Base-by-base conservation (phyloP, 2,329 filamentous ascomycete genomes). In the Penicillium sp. region DNA sequence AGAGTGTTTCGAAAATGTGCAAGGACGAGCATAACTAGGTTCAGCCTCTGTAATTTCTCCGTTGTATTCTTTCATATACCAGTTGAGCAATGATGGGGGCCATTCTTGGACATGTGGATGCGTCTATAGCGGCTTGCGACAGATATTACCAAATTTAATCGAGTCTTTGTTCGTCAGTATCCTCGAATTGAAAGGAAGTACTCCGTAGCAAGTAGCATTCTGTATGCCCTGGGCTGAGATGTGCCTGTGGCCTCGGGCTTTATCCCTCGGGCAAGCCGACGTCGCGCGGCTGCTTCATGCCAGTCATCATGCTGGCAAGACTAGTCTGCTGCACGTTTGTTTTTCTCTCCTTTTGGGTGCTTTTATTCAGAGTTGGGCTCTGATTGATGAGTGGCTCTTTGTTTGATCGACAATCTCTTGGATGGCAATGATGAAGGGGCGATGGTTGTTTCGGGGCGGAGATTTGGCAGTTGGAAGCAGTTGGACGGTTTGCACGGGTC, bases 1-100 rank as follows among this genome's bases (percentile, higher is more conserved):
- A 79, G 66, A 79, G 62, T 23, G 48, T 62, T 17, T 66, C 66
- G 5, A 71, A 67, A 44, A 69, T 71, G 66, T 75, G 71, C 70
- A 70, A 71, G 60, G 72, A 73, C 41, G 64, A 67, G 17, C n/a
- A 56, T 13, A n/a, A 48, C 9, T 61, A 21, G 50, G n/a, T 23
- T 13, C 21, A 21, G 21, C 21, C 11, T 44, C 46, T 41, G 29
- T 21, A 26, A 26, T 26, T 54, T 44, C 35, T 31, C 21, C 8
- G 23, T 54, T 56, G 55, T 41, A n/a, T 41, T 50, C 23, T 26
- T 26, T 52, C 11, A 9, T 29, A 23, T 53, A 60, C 30, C 19
- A 23, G 52, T 62, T 51, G 35, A 41, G 35, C 35, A 15, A 41
- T 41, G 2, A 17, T 41, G 35, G 35, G 26, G 35, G 11, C 35